Base-by-base conservation (phyloP, 495 filamentous ascomycete genomes). In the Penicillium mononematosum region DNA sequence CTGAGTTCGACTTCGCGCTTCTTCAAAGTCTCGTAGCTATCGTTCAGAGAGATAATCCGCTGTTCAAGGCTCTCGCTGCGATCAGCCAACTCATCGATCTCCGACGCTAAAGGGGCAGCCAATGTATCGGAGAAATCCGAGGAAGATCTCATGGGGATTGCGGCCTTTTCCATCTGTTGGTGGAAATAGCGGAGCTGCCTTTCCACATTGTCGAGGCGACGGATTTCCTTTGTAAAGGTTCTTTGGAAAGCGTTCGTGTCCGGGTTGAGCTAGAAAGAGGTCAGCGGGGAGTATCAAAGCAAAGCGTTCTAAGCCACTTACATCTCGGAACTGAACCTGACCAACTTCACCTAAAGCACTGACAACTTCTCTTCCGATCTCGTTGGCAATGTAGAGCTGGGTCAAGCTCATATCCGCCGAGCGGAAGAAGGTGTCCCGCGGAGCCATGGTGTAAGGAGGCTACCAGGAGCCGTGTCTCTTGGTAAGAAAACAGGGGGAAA, bases 331-430 rank as follows among this genome's bases (percentile, higher is more conserved):
- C 75, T 97, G 91, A 63, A 98, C 88, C 69, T 92, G 82, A 54
- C 94, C 94, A 64, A 99, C 81, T 79, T 98, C 94, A 63, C 94
- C 94, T 60, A 99, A 79, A 50, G 94, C 94, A 70, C 91, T 96
- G 55, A 98, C 90, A 61, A 96, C 92, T 79, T 99, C 94, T 71
- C 94, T 85, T 62, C 95, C 92, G 59, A 98, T 97, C 79, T 99
- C 94, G 65, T 96, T 97, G 60, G 94, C 90, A 66, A 98, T 92
- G 77, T 97, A 99, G 64, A 99, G 87, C 83, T 98, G 94, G 70
- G 95, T 95, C 84, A 99, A 86, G 83, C 91, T 96, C 94, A 99
- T 99, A 76, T 98, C 92, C 88, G 91, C 87, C 70, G 95, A 98
- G 81, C 95, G 94, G 88, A 99, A 97, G 80, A 96, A 87, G 75